A percentile compares a stretch with the other conserved stretches of the same genome.
phyloP scores from a whole-genome alignment of 192 early-diverging fungal genomes.

The Spizellomyces sp. region DNA sequence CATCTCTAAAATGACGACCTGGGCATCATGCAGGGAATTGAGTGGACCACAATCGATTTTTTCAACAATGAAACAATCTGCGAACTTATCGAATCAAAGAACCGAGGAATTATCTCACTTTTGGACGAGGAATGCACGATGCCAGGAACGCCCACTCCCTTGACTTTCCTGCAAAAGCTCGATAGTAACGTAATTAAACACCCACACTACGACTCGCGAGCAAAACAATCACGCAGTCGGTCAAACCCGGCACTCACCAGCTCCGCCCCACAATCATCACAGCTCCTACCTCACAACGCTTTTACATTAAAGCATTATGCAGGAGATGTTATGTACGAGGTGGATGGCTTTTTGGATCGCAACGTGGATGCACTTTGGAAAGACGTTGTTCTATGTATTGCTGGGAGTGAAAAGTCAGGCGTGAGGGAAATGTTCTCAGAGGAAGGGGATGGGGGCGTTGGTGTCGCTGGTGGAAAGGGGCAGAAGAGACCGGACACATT shows the following conservation, averaged over 20 bases:
- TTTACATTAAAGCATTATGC: slow-evolving; percentile 76
- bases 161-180: slow-evolving; percentile 34
- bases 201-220: slow-evolving; percentile 30
- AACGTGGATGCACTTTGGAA: slow-evolving; percentile 85
- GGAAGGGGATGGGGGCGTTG: not conserved
- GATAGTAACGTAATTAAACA: slow-evolving; percentile 29
- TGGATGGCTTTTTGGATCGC: slow-evolving; percentile 85
- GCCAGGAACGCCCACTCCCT: slow-evolving; percentile 23
- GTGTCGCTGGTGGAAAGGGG: not conserved
- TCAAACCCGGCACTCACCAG: slow-evolving; percentile 34
- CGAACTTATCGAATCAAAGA: slow-evolving; percentile 77
- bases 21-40: slow-evolving; percentile 17
- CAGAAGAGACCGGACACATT: slow-evolving; percentile 39
- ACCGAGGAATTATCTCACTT: slow-evolving; percentile 29
- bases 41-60: slow-evolving; percentile 76
- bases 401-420: slow-evolving; percentile 66
- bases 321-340: slow-evolving; percentile 81
- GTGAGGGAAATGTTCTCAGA: slow-evolving; percentile 56
- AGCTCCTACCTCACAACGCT: not conserved
- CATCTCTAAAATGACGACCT: not conserved
- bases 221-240: slow-evolving; percentile 20
- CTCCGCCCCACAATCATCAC: slow-evolving; percentile 12
- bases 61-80: slow-evolving; percentile 95
- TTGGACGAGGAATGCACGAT: slow-evolving; percentile 35
- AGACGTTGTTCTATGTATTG: slow-evolving; percentile 76